phyloP scores from a whole-genome alignment of 495 filamentous ascomycete genomes.

The Trichocladium uniseriatum region DNA sequence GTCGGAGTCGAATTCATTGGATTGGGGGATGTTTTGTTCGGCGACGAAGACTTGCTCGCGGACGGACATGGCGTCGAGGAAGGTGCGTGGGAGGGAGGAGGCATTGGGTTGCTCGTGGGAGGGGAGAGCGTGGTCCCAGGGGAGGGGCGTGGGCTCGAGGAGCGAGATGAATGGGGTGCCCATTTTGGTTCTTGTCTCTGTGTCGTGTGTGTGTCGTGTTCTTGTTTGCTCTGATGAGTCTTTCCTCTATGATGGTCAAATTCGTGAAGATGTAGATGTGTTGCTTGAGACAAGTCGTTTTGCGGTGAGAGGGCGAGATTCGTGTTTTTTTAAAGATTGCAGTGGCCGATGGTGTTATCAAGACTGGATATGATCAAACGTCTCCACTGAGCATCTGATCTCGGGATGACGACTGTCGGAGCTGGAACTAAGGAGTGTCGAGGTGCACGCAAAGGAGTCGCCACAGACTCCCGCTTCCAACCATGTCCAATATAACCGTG shows the following conservation, averaged over 20 bases:
- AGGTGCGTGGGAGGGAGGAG: conserved; percentile 45
- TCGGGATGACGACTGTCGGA: too few species aligned
- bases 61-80: conserved; percentile 70
- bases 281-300: too few species aligned
- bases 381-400: too few species aligned
- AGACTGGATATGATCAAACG: too few species aligned
- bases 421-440: too few species aligned
- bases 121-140: conserved; percentile 9
- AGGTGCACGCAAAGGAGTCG: too few species aligned
- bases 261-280: too few species aligned
- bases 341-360: too few species aligned
- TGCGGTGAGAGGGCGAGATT: too few species aligned
- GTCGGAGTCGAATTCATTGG: conserved; percentile 69
- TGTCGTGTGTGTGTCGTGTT: neutral
- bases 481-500: too few species aligned
- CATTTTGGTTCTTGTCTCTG: conserved; percentile 6
- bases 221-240: neutral
- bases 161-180: conserved; percentile 40
- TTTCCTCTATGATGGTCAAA: neutral
- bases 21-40: conserved; percentile 60
- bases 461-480: too few species aligned
- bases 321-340: too few species aligned
- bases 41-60: conserved; percentile 67
- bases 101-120: conserved; percentile 1
- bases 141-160: conserved; percentile 33